Evolutionary conservation across 164 flowering plant species (phyloP), one percentile per base, ranked within the genome.

Genomic region (Euptelea pleiosperma): DNA sequence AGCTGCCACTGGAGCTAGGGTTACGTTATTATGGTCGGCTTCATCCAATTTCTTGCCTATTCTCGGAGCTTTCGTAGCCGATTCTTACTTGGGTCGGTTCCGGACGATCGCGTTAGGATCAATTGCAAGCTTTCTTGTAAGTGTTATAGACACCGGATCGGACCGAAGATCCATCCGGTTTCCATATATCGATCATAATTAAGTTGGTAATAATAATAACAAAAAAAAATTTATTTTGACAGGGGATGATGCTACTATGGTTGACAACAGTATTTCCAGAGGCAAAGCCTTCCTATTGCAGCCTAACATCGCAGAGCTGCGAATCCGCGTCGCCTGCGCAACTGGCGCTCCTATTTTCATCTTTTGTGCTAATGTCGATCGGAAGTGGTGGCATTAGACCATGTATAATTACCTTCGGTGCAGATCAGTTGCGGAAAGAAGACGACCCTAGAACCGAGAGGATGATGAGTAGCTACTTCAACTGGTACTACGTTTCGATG

Each of bases 71-170:
- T 79, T 79, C 55, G 52, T 81, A 5, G 69, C 83, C 25, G 86
- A 84, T 69, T 70, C 84, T 24, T 78, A 56, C 69, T 24, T 79
- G 58, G 89, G 86, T 33, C 72, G 85, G 9, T 83, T 77, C 51
- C 61, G 61, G 11, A 70, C 67, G 24, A 84, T 84, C n/a, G 70
- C 70, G 0, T 5, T 70, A 0, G 89, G 76, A 12, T 63, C 80
- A 6, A 1, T 78, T 45, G 4, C 49, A 11, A 70, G 61, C 24
- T 74, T 79, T 18, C 57, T 78, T 9, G 86, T 81, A 59, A 75
- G 75, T 16, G 8, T n/a, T n/a, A n/a, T n/a, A n/a, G n/a, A n/a
- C n/a, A n/a, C n/a, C n/a, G n/a, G n/a, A n/a, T n/a, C n/a, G n/a
- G n/a, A n/a, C n/a, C n/a, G n/a, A n/a, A n/a, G n/a, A n/a, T n/a